These are phyloP conservation scores for Schizochytrium sp. DNA, from an alignment of 108 stramenopile species.

Conservation along the genomic window DNA sequence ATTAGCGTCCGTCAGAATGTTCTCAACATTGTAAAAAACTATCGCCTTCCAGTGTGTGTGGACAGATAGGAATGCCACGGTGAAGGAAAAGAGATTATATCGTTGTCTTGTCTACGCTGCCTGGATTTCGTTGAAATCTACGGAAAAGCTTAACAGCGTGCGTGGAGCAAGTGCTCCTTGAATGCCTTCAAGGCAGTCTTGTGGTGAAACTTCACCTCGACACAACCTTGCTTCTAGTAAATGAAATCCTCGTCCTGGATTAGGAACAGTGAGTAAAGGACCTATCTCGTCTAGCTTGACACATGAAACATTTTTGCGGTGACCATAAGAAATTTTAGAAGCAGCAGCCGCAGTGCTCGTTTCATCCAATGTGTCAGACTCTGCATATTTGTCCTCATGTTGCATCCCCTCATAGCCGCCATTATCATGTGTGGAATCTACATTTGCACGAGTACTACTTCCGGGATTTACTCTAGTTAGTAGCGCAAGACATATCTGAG, in stretches of 20 bases:
- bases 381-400: no score
- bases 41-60: no score
- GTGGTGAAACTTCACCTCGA: background rate
- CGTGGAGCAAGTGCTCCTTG: background rate
- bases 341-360: background rate
- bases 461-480: no score
- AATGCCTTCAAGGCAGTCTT: background rate
- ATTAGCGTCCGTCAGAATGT: no score
- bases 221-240: background rate
- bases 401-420: no score
- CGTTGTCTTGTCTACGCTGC: background rate
- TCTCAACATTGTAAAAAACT: no score
- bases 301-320: background rate
- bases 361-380: no score
- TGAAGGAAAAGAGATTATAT: no score
- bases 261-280: background rate
- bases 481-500: no score
- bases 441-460: no score
- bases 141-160: background rate
- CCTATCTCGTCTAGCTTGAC: background rate
- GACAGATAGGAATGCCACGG: no score
- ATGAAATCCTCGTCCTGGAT: constrained; percentile 33
- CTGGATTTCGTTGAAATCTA: constrained; percentile 15
- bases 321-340: background rate
- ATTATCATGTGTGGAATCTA: no score